Evolutionary conservation across 2,329 filamentous ascomycete genomes (phyloP).

Genomic region (Pseudogymnoascus sp.): DNA sequence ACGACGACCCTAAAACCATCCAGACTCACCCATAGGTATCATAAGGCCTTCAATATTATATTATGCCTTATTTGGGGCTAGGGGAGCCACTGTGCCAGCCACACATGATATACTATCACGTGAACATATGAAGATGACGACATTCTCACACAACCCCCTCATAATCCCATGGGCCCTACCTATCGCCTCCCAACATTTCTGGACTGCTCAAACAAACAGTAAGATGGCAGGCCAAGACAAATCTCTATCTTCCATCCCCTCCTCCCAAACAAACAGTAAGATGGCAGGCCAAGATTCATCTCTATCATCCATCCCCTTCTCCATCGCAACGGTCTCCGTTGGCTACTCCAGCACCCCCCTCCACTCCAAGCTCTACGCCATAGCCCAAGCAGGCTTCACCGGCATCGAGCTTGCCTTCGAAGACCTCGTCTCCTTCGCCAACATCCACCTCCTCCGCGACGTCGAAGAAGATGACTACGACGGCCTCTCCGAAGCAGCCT

Average conservation of each 20-base stretch:
- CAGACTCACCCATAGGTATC: background rate
- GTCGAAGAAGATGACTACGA: constrained; percentile 51
- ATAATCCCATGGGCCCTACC: background rate
- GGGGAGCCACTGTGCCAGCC: background rate
- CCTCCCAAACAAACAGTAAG: constrained; percentile 25
- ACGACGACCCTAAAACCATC: background rate
- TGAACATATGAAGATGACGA: constrained; percentile 1
- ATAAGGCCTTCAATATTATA: background rate
- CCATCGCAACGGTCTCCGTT: constrained; percentile 49
- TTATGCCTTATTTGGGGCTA: background rate
- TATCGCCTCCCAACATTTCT: background rate
- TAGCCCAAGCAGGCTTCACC: constrained; percentile 55
- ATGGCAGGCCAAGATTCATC: background rate
- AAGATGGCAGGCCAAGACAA: background rate
- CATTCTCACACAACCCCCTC: background rate
- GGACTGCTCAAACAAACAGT: background rate
- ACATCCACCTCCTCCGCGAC: constrained; percentile 38
- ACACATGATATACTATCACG: background rate
- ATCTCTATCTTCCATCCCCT: constrained; percentile 29
- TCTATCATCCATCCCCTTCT: constrained; percentile 34
- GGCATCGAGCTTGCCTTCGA: constrained; percentile 69
- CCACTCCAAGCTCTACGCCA: constrained; percentile 50
- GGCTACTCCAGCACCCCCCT: constrained; percentile 41
- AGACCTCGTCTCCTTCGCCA: constrained; percentile 57
- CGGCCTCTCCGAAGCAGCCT: constrained; percentile 44